phyloP scores from a whole-genome alignment of 2,329 filamentous ascomycete species.

The Diplodia scrobiculata region DNA sequence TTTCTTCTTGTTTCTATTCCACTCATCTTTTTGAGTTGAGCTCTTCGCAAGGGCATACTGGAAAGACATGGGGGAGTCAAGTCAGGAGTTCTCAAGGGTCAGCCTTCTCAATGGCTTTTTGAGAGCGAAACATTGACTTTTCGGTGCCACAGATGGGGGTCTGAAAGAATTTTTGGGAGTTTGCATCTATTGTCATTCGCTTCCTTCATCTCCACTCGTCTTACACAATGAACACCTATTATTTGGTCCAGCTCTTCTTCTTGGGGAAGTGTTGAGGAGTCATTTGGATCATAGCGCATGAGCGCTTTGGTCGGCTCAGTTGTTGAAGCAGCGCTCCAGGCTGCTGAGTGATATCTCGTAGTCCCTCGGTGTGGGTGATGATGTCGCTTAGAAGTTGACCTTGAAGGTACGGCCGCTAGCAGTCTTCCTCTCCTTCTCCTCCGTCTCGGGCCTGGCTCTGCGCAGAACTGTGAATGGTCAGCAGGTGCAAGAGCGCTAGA shows the following conservation, averaged over 20 bases:
- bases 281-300: slow-evolving; percentile 1
- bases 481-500: slow-evolving; percentile 29
- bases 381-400: slow-evolving; percentile 42
- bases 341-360: slow-evolving; percentile 2
- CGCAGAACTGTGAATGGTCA: slow-evolving; percentile 73
- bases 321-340: background rate
- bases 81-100: background rate
- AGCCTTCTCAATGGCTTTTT: background rate
- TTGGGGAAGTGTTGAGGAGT: background rate
- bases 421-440: slow-evolving; percentile 97
- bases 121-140: background rate
- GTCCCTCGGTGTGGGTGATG: background rate
- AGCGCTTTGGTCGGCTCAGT: background rate
- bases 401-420: slow-evolving; percentile 92
- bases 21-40: background rate
- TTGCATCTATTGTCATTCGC: slow-evolving; percentile 18
- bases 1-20: background rate
- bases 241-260: background rate
- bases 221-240: slow-evolving; percentile 8
- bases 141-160: background rate
- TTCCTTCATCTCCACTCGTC: slow-evolving; percentile 2
- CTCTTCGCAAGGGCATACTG: background rate
- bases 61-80: background rate
- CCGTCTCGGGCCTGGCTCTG: slow-evolving; percentile 88
- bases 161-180: background rate